These are phyloP conservation scores for Grifola frondosa DNA, from an alignment of 1,284 basidiomycete genomes.

Conservation along the genomic window DNA sequence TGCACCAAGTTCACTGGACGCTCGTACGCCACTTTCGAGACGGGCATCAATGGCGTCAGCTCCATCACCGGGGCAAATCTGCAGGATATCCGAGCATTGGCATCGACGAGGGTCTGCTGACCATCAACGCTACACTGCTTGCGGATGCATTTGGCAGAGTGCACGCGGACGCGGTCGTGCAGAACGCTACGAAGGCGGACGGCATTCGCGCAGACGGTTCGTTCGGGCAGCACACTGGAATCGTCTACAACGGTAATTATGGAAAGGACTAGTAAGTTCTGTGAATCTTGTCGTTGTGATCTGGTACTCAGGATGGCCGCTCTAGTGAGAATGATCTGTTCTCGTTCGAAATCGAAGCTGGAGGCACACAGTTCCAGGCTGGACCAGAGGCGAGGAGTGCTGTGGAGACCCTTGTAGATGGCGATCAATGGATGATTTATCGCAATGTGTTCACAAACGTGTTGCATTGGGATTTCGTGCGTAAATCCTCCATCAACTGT, in stretches of 20 bases:
- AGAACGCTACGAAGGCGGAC: slow-evolving; percentile 46
- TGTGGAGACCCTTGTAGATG: slow-evolving; percentile 51
- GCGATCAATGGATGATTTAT: slow-evolving; percentile 66
- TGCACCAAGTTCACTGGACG: slow-evolving; percentile 55
- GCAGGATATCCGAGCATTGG: slow-evolving; percentile 57
- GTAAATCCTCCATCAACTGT: slow-evolving; percentile 22
- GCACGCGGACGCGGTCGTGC: slow-evolving; percentile 49
- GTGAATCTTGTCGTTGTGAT: slow-evolving; percentile 29
- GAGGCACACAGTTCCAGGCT: slow-evolving; percentile 50
- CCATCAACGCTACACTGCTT: slow-evolving; percentile 42
- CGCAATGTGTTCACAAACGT: slow-evolving; percentile 55
- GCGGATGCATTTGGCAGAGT: slow-evolving; percentile 48
- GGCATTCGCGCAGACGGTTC: slow-evolving; percentile 65
- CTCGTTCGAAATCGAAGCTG: slow-evolving; percentile 50
- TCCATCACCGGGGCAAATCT: slow-evolving; percentile 63
- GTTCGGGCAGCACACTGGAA: slow-evolving; percentile 60
- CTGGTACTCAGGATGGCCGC: neutral
- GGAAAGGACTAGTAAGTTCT: slow-evolving; percentile 58
- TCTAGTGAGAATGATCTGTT: slow-evolving; percentile 51
- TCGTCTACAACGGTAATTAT: slow-evolving; percentile 66
- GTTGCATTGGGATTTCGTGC: slow-evolving; percentile 68
- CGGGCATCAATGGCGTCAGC: slow-evolving; percentile 44
- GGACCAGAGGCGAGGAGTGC: slow-evolving; percentile 40
- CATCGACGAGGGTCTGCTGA: slow-evolving; percentile 50
- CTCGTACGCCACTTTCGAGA: slow-evolving; percentile 50